Percentiles rank a stretch among this genome's conserved stretches.
Conservation (phyloP, 768 basidiomycete genomes). For the Lyophyllum atratum region DNA sequence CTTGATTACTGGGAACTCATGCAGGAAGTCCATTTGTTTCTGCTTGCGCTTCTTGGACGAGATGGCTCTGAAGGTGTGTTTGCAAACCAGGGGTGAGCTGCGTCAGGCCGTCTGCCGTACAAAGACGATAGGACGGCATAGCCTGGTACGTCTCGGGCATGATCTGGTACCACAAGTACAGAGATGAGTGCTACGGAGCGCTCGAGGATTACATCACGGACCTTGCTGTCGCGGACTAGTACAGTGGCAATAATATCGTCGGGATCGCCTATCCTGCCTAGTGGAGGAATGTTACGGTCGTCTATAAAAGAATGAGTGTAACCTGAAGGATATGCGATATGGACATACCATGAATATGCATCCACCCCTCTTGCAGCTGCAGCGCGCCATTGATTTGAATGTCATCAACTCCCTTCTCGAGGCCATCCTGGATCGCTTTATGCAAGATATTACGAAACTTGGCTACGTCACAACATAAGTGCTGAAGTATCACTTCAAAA, state of each 20-base stretch:
- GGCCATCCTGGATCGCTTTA: conserved; percentile 52
- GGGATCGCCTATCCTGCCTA: conserved; percentile 77
- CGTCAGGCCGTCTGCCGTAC: conserved; percentile 71
- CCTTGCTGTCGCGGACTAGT: conserved; percentile 69
- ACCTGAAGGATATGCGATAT: conserved; percentile 1
- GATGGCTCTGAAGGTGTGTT: conserved; percentile 40
- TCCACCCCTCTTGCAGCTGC: conserved; percentile 77
- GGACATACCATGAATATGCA: conserved; percentile 69
- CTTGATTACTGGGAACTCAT: too few species aligned
- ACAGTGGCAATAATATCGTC: conserved; percentile 85
- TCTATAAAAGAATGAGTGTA: conserved; percentile 41
- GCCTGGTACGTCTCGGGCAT: conserved; percentile 72
- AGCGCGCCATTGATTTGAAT: conserved; percentile 64
- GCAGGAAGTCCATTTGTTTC: too few species aligned
- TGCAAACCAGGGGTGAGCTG: conserved; percentile 71
- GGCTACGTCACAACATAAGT: conserved; percentile 37
- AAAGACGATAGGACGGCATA: conserved; percentile 84
- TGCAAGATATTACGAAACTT: conserved; percentile 64
- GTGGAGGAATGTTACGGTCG: conserved; percentile 69
- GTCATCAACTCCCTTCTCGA: conserved; percentile 63
- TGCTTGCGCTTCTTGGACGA: conserved; percentile 32
- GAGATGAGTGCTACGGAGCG: background rate
- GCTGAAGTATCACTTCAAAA: background rate
- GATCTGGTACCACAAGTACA: conserved; percentile 43
- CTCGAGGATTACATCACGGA: conserved; percentile 25